Evolutionary conservation across 1,284 basidiomycete species (phyloP), one percentile per base, ranked within the genome.

Genomic region (Pterulicium gracile): DNA sequence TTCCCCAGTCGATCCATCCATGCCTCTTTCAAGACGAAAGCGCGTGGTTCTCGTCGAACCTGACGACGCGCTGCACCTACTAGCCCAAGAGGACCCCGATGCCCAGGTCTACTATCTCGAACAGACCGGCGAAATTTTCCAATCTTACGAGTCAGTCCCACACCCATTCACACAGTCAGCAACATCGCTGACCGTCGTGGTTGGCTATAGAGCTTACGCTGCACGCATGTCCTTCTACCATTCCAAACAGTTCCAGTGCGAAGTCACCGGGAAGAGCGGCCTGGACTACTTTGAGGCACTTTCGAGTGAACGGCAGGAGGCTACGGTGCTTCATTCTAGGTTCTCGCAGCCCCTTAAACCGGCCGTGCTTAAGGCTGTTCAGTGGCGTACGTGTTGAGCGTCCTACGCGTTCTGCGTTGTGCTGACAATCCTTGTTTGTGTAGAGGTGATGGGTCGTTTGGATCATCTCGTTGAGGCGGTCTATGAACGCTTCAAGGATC

Each of bases 221-320:
- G 78, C 87, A 24, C 82, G 95, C 51, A 86, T 95, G 73, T 86
- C 86, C 50, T 98, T 96, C 71, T 96, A 96, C 69, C 79, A 84
- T 52, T 78, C 90, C 55, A 91, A 89, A 57, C 85, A 92, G 61
- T 95, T 96, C 66, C 89, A 93, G 59, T 93, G 91, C 62, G 90
- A 95, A 71, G 89, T 94, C 55, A 93, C 90, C 34, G 92, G 92
- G 61, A 95, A 90, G 69, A 88, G 88, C 55, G 83, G 84, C 46
- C 74, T 98, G 47, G 87, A 91, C 66, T 98, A 92, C 68, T 96
- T 96, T 62, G 81, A 93, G 59, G 96, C 96, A 4, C 71, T 93
- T 44, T 81, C 90, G 57, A 94, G 88, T 54, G 95, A 98, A 65
- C 79, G 78, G 50, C 80, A 84, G 57, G 93, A 98, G 64, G 87